These are phyloP conservation scores for Erysimum cheiri DNA, from an alignment of 441 rosid species.

Conservation along the genomic window DNA sequence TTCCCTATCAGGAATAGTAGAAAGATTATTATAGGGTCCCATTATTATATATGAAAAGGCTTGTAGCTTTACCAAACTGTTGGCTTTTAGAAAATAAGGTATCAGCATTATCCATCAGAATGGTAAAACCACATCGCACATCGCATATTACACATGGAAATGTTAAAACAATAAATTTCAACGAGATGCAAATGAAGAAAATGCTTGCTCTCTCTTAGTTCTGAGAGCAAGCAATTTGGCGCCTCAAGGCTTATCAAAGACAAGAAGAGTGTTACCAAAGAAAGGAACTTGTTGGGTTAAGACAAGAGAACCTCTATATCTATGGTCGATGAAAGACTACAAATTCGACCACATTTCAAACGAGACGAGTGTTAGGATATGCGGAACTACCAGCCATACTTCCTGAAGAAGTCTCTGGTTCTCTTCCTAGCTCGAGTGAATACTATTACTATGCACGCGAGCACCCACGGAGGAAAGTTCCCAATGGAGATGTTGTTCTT, in stretches of 20 bases:
- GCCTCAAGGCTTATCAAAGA: conserved; percentile 36
- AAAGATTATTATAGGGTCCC: too few relatives aligned
- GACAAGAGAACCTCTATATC: conserved; percentile 33
- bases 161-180: conserved; percentile 6
- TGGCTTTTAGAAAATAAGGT: not conserved
- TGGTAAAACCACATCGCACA: not conserved
- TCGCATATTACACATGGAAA: conserved; percentile 18
- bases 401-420: conserved; percentile 67
- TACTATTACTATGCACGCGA: conserved; percentile 85
- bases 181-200: conserved; percentile 32
- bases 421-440: conserved; percentile 91
- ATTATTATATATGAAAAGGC: not conserved
- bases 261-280: conserved; percentile 14
- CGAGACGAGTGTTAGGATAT: conserved; percentile 18
- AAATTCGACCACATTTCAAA: conserved; percentile 29
- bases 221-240: conserved; percentile 33
- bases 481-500: conserved; percentile 54
- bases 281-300: conserved; percentile 24
- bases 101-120: conserved; percentile 1
- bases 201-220: conserved; percentile 33
- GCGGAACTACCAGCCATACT: conserved; percentile 58
- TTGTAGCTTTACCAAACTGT: not conserved
- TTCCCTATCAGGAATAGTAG: too few relatives aligned
- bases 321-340: conserved; percentile 27
- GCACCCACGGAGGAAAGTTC: conserved; percentile 83